phyloP scores from a whole-genome alignment of 1,139 yeast genomes.

The Protomyces lactucae-debilis region DNA sequence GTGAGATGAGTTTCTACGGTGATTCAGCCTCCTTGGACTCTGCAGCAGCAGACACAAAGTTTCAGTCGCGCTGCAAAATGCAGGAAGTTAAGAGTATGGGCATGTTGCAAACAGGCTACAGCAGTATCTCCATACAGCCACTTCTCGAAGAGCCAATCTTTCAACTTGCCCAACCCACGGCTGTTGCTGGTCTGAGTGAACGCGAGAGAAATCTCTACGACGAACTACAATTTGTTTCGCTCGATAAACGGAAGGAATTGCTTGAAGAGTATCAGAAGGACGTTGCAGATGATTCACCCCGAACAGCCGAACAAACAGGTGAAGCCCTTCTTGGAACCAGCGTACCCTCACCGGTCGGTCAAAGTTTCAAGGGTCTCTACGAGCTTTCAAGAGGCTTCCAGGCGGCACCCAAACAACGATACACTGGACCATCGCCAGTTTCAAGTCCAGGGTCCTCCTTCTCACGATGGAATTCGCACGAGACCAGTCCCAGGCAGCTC shows the following conservation, averaged over 20 bases:
- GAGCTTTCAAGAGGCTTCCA: conserved; percentile 2
- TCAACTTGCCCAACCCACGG: background rate
- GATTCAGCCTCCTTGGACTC: background rate
- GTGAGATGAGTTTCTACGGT: conserved; percentile 20
- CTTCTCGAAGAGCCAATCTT: conserved; percentile 37
- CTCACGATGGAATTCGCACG: background rate
- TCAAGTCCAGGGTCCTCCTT: background rate
- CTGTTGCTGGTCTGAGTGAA: background rate
- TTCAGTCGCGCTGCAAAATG: conserved; percentile 91
- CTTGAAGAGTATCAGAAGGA: background rate
- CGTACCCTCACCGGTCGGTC: conserved; percentile 8
- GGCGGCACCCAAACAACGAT: background rate
- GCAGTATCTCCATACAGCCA: conserved; percentile 58
- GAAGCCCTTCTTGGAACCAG: conserved; percentile 22
- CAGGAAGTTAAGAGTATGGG: conserved; percentile 99
- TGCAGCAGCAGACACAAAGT: conserved; percentile 44
- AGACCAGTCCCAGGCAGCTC: background rate
- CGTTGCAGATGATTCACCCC: background rate
- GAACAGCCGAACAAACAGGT: background rate
- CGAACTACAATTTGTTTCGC: conserved; percentile 10
- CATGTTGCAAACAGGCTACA: conserved; percentile 81
- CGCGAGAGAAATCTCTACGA: conserved; percentile 13
- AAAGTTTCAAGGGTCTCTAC: conserved; percentile 8
- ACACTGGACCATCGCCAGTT: background rate
- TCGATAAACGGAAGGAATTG: background rate